Percentiles rank a stretch among this genome's conserved stretches.
Evolutionary conservation across 352 stramenopile genomes (phyloP).

Genomic region (Globisporangium sylvaticum): DNA sequence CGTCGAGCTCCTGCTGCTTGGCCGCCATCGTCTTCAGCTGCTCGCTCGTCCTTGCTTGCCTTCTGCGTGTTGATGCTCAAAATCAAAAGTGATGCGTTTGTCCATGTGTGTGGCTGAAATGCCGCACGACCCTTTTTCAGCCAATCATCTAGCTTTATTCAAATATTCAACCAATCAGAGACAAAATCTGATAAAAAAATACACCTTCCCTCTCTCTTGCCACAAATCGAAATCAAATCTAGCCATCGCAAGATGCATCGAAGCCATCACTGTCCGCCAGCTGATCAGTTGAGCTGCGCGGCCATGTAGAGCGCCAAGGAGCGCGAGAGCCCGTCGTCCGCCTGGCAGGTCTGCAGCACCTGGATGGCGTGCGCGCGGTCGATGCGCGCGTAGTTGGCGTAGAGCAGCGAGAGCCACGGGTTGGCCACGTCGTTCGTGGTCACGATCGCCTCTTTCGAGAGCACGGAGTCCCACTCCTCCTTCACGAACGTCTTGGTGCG

Average conservation of each 20-base stretch:
- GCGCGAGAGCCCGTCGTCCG: constrained; percentile 70
- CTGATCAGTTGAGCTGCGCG: constrained; percentile 22
- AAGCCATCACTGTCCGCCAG: background rate
- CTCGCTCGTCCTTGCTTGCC: background rate
- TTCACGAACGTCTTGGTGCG: constrained; percentile 47
- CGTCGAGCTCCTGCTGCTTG: constrained; percentile 41
- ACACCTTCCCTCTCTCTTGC: background rate
- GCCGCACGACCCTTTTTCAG: background rate
- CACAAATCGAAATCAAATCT: background rate
- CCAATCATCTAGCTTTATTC: background rate
- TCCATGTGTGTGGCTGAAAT: background rate
- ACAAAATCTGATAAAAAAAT: background rate
- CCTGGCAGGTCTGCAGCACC: constrained; percentile 46
- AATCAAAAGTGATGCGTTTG: background rate
- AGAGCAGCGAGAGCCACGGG: constrained; percentile 71
- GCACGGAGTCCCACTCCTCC: constrained; percentile 56
- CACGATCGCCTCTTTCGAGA: constrained; percentile 48
- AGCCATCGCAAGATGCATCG: background rate
- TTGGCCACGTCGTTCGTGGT: constrained; percentile 37
- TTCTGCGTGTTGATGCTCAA: background rate
- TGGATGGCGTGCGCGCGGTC: constrained; percentile 37
- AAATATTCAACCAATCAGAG: background rate
- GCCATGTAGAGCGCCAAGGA: constrained; percentile 77
- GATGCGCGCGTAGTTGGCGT: constrained; percentile 66
- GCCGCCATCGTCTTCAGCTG: constrained; percentile 17